phyloP scores from a whole-genome alignment of 345 rosid genomes.

The Eucalyptus cloeziana region DNA sequence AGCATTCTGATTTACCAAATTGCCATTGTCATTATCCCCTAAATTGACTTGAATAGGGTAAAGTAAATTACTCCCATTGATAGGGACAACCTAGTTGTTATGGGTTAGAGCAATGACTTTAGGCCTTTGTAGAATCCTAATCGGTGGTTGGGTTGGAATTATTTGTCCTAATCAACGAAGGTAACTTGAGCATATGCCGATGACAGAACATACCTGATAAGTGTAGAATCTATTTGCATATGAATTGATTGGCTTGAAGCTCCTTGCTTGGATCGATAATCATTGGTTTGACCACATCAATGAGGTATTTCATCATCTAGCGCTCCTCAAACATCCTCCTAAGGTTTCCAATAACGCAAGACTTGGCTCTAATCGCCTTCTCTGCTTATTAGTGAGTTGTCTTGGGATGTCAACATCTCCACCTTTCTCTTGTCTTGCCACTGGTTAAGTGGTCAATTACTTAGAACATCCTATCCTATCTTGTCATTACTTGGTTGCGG shows the following conservation, averaged over 20 bases:
- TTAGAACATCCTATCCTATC: rapidly evolving
- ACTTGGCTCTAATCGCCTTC: neutral
- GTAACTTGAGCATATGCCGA: no score
- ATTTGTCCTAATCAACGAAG: no score
- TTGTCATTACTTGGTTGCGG: neutral
- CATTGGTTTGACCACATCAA: neutral
- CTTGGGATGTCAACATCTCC: neutral
- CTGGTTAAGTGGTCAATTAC: neutral
- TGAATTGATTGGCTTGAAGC: neutral
- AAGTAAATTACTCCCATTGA: no score
- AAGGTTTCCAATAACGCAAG: neutral
- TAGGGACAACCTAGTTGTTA: no score
- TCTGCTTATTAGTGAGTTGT: neutral
- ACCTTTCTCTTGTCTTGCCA: neutral
- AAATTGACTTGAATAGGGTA: no score
- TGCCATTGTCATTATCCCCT: no score
- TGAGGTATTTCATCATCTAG: neutral
- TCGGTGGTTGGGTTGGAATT: no score
- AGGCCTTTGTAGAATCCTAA: no score
- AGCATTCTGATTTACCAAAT: no score
- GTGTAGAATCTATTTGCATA: neutral
- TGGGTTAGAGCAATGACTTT: no score
- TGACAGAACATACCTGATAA: neutral
- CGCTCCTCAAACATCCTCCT: neutral
- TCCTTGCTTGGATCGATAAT: neutral